Conservation (phyloP, 305 asterid genomes). For the Fraxinus velutina region DNA sequence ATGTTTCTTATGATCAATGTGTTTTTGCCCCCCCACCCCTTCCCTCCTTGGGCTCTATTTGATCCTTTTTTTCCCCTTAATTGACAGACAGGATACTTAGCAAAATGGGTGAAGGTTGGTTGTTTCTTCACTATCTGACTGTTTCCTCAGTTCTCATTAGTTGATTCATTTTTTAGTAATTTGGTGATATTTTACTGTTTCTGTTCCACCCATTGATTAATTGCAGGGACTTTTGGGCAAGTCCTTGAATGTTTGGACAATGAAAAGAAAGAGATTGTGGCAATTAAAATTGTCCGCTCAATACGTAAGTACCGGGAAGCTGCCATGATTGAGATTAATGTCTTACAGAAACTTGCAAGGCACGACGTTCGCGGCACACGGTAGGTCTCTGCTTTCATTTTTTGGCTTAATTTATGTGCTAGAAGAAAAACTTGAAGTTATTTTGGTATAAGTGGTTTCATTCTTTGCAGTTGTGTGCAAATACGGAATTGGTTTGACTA, state of each 20-base stretch:
- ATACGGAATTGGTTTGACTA: slow-evolving; percentile 97
- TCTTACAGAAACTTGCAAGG: slow-evolving; percentile 68
- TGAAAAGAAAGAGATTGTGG: slow-evolving; percentile 67
- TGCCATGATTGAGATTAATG: slow-evolving; percentile 80
- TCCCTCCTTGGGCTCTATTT: not conserved
- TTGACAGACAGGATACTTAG: slow-evolving; percentile 79
- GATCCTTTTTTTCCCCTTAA: slow-evolving; percentile 20
- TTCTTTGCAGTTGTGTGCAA: slow-evolving; percentile 91
- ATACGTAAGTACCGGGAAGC: slow-evolving; percentile 85
- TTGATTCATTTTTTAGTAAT: slow-evolving; percentile 16
- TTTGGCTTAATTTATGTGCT: slow-evolving; percentile 16
- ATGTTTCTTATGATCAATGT: slow-evolving; percentile 9
- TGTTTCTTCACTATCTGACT: slow-evolving; percentile 20
- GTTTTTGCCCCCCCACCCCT: not conserved
- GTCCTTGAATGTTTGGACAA: slow-evolving; percentile 84
- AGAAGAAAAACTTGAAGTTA: slow-evolving; percentile 40
- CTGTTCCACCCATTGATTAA: slow-evolving; percentile 14
- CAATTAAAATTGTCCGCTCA: slow-evolving; percentile 77
- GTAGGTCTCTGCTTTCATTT: slow-evolving; percentile 38
- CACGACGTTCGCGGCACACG: slow-evolving; percentile 57
- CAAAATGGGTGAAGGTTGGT: slow-evolving; percentile 96
- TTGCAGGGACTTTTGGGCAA: slow-evolving; percentile 84
- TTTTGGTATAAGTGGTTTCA: slow-evolving; percentile 56
- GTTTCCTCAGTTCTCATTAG: not conserved
- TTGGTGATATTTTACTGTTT: slow-evolving; percentile 16